Base-by-base conservation (phyloP, 129 eudicot species). In the Escallonia rubra region DNA sequence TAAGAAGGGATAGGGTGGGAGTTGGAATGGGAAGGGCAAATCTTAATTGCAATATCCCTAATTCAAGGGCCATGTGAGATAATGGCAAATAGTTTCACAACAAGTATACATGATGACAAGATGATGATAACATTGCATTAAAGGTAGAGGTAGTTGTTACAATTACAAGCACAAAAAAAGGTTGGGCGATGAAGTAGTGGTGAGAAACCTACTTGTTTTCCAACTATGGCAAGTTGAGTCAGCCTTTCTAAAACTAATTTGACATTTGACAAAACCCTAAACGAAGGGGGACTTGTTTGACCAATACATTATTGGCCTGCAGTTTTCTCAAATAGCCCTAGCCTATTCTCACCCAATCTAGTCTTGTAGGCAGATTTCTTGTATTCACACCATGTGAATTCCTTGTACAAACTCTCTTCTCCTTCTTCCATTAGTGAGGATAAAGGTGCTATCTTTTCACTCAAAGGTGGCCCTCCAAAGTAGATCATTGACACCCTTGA, bases 371-470 rank as follows among this genome's bases (percentile, higher is more conserved):
- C 78, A 59, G 80, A 75, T 53, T 73, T 62, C 74, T 83, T 86
- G 77, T 86, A 86, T 66, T 86, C 89, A 12, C 53, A 71, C 94
- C 94, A 86, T 41, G 94, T 86, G 79, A 86, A 83, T 47, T 83
- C 89, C 53, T 86, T 57, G 76, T 83, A 86, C 84, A 80, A 65
- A 69, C 94, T 83, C 54, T 83, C 87, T 67, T 86, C 94, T 4
- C 76, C 89, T 8, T 71, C 67, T 41, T 75, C 83, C 83, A 86
- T 74, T n/a, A 86, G 46, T 43, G 82, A 64, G 13, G n/a, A 13
- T 23, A 86, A 63, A 43, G 94, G 89, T 52, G 84, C 41, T 44
- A 86, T 86, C 82, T 75, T 80, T 74, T 83, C 80, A 76, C 57
- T 71, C 70, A 78, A 60, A 5, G 89, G 80, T 4, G 94, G 89